phyloP scores from a whole-genome alignment of 192 early-diverging fungal species.

The Pecoramyces ruminantium region DNA sequence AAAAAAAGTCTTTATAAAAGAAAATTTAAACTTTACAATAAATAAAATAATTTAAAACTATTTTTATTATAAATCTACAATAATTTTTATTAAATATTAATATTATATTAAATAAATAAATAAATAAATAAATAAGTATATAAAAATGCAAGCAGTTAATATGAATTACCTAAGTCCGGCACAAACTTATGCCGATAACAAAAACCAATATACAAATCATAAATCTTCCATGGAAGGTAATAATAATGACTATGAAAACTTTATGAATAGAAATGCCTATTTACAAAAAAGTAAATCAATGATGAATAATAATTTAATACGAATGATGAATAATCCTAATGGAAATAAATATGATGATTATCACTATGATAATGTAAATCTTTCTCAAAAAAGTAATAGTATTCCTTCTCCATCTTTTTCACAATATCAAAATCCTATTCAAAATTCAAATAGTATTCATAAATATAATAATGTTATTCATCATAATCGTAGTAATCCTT shows the following conservation, averaged over 20 bases:
- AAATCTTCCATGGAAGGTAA: not conserved
- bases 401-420: not conserved
- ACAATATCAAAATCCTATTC: not conserved
- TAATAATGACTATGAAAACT: not conserved
- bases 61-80: too few species aligned
- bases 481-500: not conserved
- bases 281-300: not conserved
- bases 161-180: not conserved
- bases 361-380: not conserved
- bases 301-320: not conserved
- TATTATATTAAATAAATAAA: too few species aligned
- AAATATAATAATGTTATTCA: not conserved
- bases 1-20: too few species aligned
- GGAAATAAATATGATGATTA: not conserved
- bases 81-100: too few species aligned
- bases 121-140: too few species aligned
- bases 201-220: not conserved
- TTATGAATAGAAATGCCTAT: not conserved
- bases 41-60: too few species aligned
- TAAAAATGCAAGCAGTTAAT: not conserved
- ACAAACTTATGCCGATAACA: not conserved
- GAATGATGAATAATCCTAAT: not conserved
- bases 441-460: not conserved
- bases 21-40: too few species aligned
- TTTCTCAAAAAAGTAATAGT: not conserved